Evolutionary conservation across 2,329 filamentous ascomycete genomes (phyloP), one percentile per base, ranked within the genome.

Genomic region (Cladophialophora psammophila): DNA sequence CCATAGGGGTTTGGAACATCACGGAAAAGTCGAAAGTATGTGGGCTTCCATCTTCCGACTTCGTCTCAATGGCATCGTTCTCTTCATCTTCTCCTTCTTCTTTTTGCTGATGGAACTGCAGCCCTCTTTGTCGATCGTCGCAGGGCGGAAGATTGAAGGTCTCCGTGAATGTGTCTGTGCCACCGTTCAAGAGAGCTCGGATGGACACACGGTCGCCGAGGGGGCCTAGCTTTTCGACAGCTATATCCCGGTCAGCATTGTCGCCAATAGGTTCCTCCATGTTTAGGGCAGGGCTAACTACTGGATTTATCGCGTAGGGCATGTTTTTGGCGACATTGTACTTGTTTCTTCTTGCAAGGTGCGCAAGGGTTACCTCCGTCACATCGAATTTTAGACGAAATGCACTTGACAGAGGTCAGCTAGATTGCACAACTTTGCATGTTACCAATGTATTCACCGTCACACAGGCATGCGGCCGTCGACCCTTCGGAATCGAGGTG

Each of bases 401-500:
- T 82, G 69, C 81, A 83, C 81, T 82, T 32, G 34, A 5, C 15
- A 13, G 13, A 35, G n/a, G 40, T 40, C 32, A 59, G 59, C 34
- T 42, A 45, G 18, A 18, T 9, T 20, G 34, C 12, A 38, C 13
- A 31, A 5, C 3, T 35, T 13, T 32, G 18, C 9, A n/a, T 40
- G 52, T 55, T 6, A 31, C 13, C 15, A 36, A 58, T 20, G 75
- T 32, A 20, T 76, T 72, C 74, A 79, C 81, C 38, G 80, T 81
- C 76, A 81, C 79, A 71, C 81, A 83, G 4, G 81, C 81, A 79
- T 83, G 81, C 59, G 80, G 79, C 38, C 80, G 74, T 69, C 81
- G 76, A 53, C 81, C 81, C 72, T 81, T 77, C 69, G 81, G 78
- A 9, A 80, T 80, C 0, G 80, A 81, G 68, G 80, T 80, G 15